These are phyloP conservation scores for Sanghuangporus sanghuang DNA, from an alignment of 1,284 basidiomycete species.

Conservation along the genomic window DNA sequence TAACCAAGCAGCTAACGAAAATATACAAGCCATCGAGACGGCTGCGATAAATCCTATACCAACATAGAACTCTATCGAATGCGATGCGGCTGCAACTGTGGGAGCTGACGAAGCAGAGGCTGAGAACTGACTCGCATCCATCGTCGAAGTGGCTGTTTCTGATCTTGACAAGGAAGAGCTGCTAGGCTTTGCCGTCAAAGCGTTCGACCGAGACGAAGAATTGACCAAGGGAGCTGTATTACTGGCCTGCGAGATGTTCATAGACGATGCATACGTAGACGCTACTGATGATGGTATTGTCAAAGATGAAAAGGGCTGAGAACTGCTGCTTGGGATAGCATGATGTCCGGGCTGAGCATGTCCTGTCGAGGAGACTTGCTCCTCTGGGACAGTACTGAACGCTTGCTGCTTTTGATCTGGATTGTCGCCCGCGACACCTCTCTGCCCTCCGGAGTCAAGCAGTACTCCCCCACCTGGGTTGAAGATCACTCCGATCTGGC, in stretches of 20 bases:
- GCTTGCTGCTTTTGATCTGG: background rate
- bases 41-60: slow-evolving; percentile 12
- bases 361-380: background rate
- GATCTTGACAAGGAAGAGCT: background rate
- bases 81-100: background rate
- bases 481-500: slow-evolving; percentile 7
- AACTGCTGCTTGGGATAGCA: background rate
- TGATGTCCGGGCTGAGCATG: background rate
- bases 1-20: slow-evolving; percentile 13
- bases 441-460: background rate
- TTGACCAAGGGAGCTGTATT: background rate
- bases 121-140: slow-evolving; percentile 1
- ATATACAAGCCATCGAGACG: slow-evolving; percentile 7
- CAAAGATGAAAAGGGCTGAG: background rate
- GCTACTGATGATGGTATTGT: background rate
- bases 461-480: slow-evolving; percentile 7
- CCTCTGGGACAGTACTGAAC: background rate
- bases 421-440: background rate
- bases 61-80: slow-evolving; percentile 12
- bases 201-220: background rate
- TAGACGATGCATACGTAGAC: background rate
- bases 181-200: background rate
- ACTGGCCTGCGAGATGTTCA: background rate
- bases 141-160: background rate
- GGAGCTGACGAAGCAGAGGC: slow-evolving; percentile 2